phyloP scores from a whole-genome alignment of 2,329 filamentous ascomycete genomes.

The Trichophyton benhamiae region DNA sequence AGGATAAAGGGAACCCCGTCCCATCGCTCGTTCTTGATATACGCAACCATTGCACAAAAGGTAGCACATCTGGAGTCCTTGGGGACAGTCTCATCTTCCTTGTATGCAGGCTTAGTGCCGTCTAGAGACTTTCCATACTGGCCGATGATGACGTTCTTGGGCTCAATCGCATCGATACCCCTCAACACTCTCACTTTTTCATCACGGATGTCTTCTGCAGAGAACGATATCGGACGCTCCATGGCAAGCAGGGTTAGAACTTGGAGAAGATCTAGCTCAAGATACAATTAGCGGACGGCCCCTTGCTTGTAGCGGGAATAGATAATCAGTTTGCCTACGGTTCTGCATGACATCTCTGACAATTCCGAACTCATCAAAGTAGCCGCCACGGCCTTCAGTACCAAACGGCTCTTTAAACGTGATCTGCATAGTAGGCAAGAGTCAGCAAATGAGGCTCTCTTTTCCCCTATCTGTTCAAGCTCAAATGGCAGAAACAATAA shows the following conservation, averaged over 20 bases:
- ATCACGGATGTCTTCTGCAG: slow-evolving; percentile 92
- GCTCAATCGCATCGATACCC: slow-evolving; percentile 85
- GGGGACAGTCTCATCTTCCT: slow-evolving; percentile 96
- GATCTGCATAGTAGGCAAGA: slow-evolving; percentile 42
- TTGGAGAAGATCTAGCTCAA: slow-evolving; percentile 61
- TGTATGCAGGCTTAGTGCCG: slow-evolving; percentile 92
- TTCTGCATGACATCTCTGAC: slow-evolving; percentile 99
- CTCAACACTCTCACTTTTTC: slow-evolving; percentile 94
- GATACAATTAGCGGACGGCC: neutral
- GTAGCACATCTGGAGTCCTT: slow-evolving; percentile 96
- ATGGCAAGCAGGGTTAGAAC: slow-evolving; percentile 92
- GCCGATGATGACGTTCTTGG: slow-evolving; percentile 99
- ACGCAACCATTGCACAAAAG: slow-evolving; percentile 92
- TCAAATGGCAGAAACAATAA: neutral
- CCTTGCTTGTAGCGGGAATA: neutral
- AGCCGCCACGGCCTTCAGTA: slow-evolving; percentile 91
- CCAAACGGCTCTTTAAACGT: slow-evolving; percentile 99
- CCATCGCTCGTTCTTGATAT: slow-evolving; percentile 99
- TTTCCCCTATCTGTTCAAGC: neutral
- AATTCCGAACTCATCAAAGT: slow-evolving; percentile 99
- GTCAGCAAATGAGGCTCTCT: neutral
- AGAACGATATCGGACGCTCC: slow-evolving; percentile 97
- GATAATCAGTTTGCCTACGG: slow-evolving; percentile 38
- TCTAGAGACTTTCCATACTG: slow-evolving; percentile 96
- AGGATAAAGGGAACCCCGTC: slow-evolving; percentile 98